Evolutionary conservation across 2,329 filamentous ascomycete genomes (phyloP).

Genomic region (Colletotrichum cordylinicola): DNA sequence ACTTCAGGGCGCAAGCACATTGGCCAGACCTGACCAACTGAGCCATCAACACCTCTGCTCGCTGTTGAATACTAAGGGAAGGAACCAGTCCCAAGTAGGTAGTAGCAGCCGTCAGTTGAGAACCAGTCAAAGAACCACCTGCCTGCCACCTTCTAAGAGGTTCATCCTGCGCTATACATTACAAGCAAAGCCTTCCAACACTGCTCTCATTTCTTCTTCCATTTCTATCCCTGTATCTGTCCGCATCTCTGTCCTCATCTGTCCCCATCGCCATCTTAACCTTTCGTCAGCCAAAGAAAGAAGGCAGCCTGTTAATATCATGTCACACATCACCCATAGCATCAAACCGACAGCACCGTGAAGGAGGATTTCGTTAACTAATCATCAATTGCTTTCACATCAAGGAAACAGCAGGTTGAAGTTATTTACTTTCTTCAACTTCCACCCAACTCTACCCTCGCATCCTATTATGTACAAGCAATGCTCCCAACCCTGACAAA

Average conservation of each 20-base stretch:
- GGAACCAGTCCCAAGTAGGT: neutral
- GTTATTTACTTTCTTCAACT: constrained; percentile 25
- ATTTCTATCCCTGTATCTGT: neutral
- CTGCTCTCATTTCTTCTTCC: neutral
- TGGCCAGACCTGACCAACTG: neutral
- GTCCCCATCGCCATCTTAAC: fast-evolving
- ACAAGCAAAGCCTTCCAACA: neutral
- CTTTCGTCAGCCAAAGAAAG: fast-evolving
- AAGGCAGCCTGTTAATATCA: fast-evolving
- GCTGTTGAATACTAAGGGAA: neutral
- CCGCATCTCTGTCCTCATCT: fast-evolving
- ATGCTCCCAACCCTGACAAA: constrained; percentile 32
- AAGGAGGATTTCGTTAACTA: neutral
- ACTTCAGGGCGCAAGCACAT: neutral
- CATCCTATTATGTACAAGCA: constrained; percentile 46
- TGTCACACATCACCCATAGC: fast-evolving
- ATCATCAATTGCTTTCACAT: neutral
- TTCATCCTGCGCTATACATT: fast-evolving
- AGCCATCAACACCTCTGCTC: neutral
- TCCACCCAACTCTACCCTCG: constrained; percentile 14
- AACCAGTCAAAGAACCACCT: neutral
- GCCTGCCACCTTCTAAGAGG: neutral
- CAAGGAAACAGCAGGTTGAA: constrained; percentile 3
- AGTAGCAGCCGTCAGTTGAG: neutral
- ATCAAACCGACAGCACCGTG: neutral